Evolutionary conservation across 495 filamentous ascomycete genomes (phyloP).

Genomic region (Neurospora sublineolata): DNA sequence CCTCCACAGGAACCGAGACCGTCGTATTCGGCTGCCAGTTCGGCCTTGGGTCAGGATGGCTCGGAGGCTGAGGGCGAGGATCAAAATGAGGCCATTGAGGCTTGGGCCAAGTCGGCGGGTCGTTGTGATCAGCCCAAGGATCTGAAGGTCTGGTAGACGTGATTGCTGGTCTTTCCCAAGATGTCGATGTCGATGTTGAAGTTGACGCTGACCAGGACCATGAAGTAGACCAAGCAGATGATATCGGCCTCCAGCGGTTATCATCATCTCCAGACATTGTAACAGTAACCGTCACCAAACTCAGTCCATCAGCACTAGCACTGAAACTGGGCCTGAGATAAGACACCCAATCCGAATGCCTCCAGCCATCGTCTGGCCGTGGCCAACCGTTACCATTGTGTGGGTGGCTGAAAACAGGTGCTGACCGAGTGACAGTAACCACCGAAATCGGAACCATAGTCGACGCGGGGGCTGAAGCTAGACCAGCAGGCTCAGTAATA

Average conservation of each 20-base stretch:
- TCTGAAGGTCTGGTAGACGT: background rate
- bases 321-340: background rate
- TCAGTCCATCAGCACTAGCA: background rate
- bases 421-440: background rate
- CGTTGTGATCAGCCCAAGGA: background rate
- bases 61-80: background rate
- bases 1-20: background rate
- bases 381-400: background rate
- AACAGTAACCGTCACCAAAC: background rate
- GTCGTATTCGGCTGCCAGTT: background rate
- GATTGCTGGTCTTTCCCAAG: background rate
- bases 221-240: background rate
- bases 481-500: background rate
- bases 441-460: background rate
- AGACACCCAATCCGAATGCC: background rate
- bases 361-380: background rate
- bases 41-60: background rate
- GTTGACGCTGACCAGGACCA: background rate
- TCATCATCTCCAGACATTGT: background rate
- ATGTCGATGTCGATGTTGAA: background rate
- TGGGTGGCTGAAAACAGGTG: background rate
- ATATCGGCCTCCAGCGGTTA: background rate
- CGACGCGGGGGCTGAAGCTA: background rate
- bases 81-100: background rate
- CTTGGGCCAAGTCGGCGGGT: background rate